Percentiles rank a stretch among this genome's conserved stretches.
Evolutionary conservation across 495 filamentous ascomycete genomes (phyloP).

Genomic region (Aspergillus taichungensis): DNA sequence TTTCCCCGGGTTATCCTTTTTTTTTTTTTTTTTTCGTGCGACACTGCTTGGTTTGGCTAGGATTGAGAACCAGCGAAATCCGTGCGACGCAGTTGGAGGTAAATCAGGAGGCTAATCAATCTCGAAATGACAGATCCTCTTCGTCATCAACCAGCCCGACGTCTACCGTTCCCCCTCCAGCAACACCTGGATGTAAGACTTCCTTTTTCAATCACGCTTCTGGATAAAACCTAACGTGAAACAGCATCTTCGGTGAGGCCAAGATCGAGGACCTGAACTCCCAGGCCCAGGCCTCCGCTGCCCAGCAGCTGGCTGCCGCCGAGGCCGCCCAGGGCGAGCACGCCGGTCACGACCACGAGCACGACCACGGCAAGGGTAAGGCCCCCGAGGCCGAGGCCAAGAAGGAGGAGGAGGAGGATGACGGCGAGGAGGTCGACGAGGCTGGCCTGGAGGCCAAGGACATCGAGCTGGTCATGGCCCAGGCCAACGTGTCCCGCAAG

Average conservation of each 20-base stretch:
- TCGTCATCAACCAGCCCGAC: constrained; percentile 98
- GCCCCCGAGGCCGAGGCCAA: constrained; percentile 63
- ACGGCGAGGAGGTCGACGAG: constrained; percentile 92
- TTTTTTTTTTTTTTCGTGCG: too few relatives aligned
- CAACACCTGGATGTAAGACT: constrained; percentile 99
- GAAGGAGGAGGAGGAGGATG: constrained; percentile 87
- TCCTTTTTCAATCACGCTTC: constrained; percentile 2
- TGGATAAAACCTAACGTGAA: constrained; percentile 6
- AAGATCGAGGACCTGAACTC: constrained; percentile 99
- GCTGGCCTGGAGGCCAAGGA: constrained; percentile 94
- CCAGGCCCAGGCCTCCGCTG: constrained; percentile 86
- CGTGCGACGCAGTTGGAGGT: neutral
- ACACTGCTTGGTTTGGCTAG: neutral
- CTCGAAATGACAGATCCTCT: constrained; percentile 64
- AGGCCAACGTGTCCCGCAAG: constrained; percentile 91
- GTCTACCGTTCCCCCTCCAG: constrained; percentile 97
- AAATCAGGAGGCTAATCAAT: constrained; percentile 8
- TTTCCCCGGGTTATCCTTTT: constrained; percentile 6
- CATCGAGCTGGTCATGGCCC: constrained; percentile 97
- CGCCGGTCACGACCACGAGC: constrained; percentile 66
- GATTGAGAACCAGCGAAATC: neutral
- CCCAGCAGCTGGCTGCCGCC: constrained; percentile 77
- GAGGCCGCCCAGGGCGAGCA: constrained; percentile 73
- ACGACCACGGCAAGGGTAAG: constrained; percentile 73
- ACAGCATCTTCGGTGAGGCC: constrained; percentile 97